phyloP scores from a whole-genome alignment of 2,329 filamentous ascomycete genomes.

The Diatrype stigma region DNA sequence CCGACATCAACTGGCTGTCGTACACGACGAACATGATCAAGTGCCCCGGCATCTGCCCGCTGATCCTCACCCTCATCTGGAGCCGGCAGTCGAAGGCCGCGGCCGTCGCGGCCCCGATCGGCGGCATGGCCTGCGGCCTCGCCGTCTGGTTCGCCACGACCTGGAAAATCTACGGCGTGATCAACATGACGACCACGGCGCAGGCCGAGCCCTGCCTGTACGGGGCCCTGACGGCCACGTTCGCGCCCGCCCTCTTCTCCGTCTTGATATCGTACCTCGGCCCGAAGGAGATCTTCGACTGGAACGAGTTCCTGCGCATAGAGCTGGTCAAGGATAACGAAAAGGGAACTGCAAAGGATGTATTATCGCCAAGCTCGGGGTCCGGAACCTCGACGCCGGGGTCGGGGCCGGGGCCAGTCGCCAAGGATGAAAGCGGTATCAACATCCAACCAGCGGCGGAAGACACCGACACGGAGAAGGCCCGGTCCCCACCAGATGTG shows the following conservation, averaged over 20 bases:
- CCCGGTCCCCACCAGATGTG: not conserved
- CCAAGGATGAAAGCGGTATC: not conserved
- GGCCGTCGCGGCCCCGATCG: conserved; percentile 29
- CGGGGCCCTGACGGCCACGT: conserved; percentile 40
- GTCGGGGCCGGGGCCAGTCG: conserved; percentile 4
- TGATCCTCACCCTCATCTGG: conserved; percentile 41
- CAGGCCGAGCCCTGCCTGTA: conserved; percentile 38
- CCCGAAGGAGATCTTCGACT: conserved; percentile 28
- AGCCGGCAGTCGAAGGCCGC: conserved; percentile 40
- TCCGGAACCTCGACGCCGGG: not conserved
- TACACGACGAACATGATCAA: conserved; percentile 23
- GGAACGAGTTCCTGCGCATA: conserved; percentile 39
- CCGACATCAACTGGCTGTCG: conserved; percentile 41
- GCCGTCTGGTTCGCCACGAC: conserved; percentile 40
- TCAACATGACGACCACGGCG: conserved; percentile 37
- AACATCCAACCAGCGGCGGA: not conserved
- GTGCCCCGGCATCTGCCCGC: conserved; percentile 37
- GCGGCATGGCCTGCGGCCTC: conserved; percentile 39
- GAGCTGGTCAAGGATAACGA: conserved; percentile 37
- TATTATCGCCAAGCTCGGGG: conserved; percentile 1
- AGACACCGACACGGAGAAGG: conserved; percentile 1
- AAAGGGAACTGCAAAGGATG: not conserved
- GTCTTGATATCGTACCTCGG: conserved; percentile 38
- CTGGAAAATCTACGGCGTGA: conserved; percentile 32
- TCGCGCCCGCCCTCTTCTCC: conserved; percentile 42